Evolutionary conservation across 768 basidiomycete species (phyloP), one percentile per base, ranked within the genome.

Genomic region (Leccinum longicurvipes): DNA sequence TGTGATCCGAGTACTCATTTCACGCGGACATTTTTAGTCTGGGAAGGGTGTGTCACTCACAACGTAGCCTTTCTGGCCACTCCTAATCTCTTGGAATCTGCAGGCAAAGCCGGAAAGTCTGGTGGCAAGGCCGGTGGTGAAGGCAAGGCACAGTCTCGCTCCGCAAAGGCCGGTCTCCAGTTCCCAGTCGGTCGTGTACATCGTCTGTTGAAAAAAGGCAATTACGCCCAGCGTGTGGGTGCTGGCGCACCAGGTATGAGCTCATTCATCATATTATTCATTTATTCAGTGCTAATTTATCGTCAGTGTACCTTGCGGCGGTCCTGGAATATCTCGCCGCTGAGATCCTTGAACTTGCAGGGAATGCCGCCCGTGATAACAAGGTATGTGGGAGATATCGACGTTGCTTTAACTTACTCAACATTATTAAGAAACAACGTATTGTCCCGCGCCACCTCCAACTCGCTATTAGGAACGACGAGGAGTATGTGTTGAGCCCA

Each of bases 141-240:
- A 58, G 74, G 72, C 28, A 87, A 87, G 66, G 74, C 85, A 4
- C 82, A 83, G 63, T 88, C 87, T 14, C 84, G 86, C 51, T 88
- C 86, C 23, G 78, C 86, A 52, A 87, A 86, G 67, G 86, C 86
- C 12, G 86, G 86, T 63, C 82, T 88, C 53, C 85, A 89, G 70
- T 90, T 93, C 79, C 91, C 91, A 52, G 91, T 93, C 63, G 91
- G 91, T 80, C 91, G 91, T 87, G 84, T 93, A 58, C 91, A 91
- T 76, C 85, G 89, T 82, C 83, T 91, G 42, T 72, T 93, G 73
- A 91, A 91, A 80, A 83, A 82, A 73, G 91, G 91, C 52, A 92
- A 93, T 79, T 93, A 91, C 61, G 87, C 88, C 49, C 86, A 89
- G 63, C 88, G 92, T 71, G 85, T 93, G 59, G 91, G 92, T 74